These are phyloP conservation scores for Gossypium arboreum DNA, from an alignment of 345 rosid genomes.

Conservation along the genomic window DNA sequence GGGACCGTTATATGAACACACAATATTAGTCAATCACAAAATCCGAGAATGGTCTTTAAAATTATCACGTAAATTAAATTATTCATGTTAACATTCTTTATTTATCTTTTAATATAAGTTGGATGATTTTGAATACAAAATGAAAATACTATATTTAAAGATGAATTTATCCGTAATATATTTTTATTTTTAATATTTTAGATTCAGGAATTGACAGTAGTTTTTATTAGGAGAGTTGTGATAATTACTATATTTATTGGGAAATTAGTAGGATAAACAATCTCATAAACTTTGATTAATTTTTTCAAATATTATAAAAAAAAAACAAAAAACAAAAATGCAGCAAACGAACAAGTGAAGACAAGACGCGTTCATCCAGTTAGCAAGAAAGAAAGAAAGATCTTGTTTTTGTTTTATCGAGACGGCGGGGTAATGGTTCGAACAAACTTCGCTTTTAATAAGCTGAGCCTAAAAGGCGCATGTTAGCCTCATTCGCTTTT, in stretches of 20 bases:
- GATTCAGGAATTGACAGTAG: no score
- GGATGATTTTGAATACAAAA: background rate
- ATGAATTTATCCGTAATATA: background rate
- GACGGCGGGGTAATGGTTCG: background rate
- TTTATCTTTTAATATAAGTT: background rate
- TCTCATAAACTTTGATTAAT: background rate
- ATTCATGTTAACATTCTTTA: background rate
- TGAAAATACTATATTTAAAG: background rate
- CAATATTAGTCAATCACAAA: background rate
- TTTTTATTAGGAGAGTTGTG: background rate
- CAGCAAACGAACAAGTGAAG: background rate
- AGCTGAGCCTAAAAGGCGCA: background rate
- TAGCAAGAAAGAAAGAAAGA: background rate
- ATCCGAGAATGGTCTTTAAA: background rate
- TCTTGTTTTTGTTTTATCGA: background rate
- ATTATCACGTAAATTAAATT: background rate
- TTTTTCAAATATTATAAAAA: background rate
- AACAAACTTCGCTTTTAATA: no score
- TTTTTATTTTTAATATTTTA: background rate
- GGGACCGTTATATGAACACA: background rate
- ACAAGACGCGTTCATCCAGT: background rate
- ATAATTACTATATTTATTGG: background rate
- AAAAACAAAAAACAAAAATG: no score
- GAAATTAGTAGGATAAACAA: background rate
- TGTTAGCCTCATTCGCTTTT: constrained; percentile 9